Conservation (phyloP, 371 early-diverging fungal genomes). For the Mortierella sp. region DNA sequence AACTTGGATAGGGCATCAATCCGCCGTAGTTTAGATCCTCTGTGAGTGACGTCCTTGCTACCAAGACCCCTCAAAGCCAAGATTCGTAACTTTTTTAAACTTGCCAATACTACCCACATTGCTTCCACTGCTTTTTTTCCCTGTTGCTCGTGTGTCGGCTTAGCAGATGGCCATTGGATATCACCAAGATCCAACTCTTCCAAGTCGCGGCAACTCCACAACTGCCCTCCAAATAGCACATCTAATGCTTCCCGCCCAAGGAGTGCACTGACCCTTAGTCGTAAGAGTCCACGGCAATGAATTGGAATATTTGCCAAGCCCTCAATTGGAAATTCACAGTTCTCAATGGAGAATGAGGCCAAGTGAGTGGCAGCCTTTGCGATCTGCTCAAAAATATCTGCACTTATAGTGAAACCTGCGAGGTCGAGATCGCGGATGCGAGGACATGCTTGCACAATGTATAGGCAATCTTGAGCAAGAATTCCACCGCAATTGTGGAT, state of each 20-base stretch:
- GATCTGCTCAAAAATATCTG: not conserved
- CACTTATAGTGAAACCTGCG: not conserved
- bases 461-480: not conserved
- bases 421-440: slow-evolving; percentile 7
- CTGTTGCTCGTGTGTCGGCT: not conserved
- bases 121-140: not conserved
- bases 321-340: not conserved
- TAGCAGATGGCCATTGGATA: not conserved
- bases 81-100: slow-evolving; percentile 7
- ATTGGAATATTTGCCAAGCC: not conserved
- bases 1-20: not conserved
- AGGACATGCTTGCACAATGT: slow-evolving; percentile 1
- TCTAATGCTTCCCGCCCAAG: not conserved
- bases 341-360: not conserved
- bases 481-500: not conserved
- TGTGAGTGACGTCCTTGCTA: not conserved
- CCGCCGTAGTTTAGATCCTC: not conserved
- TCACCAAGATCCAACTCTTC: not conserved
- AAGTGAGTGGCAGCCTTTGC: not conserved
- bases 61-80: not conserved
- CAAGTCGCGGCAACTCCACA: slow-evolving; percentile 6
- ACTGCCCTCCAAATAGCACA: not conserved
- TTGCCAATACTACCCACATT: not conserved
- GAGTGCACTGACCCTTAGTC: not conserved
- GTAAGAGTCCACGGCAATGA: not conserved